These are phyloP conservation scores for Andrographis paniculata DNA, from an alignment of 305 asterid genomes.

Conservation along the genomic window DNA sequence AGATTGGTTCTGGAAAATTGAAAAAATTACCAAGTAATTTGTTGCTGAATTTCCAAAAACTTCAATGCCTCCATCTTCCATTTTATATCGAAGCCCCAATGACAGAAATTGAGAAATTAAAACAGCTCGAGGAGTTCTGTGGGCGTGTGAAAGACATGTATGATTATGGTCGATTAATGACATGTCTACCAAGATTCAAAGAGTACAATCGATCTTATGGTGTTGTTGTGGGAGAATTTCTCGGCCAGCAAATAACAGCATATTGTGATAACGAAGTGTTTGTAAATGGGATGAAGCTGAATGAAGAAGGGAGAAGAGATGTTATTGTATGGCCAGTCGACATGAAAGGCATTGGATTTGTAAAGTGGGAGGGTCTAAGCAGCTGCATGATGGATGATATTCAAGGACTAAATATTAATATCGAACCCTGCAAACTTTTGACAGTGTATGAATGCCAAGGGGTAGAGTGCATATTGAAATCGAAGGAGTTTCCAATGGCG, in stretches of 20 bases:
- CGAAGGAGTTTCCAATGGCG: no score
- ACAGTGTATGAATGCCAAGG: neutral
- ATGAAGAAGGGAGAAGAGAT: neutral
- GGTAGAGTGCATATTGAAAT: slow-evolving; percentile 6
- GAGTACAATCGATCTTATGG: neutral
- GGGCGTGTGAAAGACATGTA: neutral
- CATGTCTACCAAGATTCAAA: neutral
- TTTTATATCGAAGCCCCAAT: neutral
- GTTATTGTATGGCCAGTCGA: neutral
- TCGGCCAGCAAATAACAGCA: no score
- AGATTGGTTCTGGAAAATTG: neutral
- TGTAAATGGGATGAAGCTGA: no score
- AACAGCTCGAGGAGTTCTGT: neutral
- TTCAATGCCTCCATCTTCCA: slow-evolving; percentile 1
- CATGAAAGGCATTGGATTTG: no score
- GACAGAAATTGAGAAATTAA: slow-evolving; percentile 8
- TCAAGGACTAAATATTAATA: neutral
- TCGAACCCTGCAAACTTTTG: neutral
- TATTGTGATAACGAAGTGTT: no score
- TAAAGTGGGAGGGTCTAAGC: no score
- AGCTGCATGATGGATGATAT: neutral
- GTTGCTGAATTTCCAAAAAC: neutral
- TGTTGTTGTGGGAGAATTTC: no score
- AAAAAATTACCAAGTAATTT: neutral
- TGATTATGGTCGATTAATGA: neutral